phyloP scores from a whole-genome alignment of 164 flowering plant genomes.

The Macadamia tetraphylla region DNA sequence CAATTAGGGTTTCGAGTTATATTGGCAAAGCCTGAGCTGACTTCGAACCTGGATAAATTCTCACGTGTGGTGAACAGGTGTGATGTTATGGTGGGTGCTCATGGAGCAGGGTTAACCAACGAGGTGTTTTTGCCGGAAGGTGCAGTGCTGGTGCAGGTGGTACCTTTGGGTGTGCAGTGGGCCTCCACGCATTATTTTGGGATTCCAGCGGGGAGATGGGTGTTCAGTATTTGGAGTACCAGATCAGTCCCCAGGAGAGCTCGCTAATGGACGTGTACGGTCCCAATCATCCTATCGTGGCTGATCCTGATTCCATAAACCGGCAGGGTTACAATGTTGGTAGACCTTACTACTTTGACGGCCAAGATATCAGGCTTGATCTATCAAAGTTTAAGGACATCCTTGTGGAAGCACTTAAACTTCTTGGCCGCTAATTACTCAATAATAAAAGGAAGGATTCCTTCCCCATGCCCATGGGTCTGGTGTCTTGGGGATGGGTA shows the following conservation, averaged over 20 bases:
- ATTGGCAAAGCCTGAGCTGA: constrained; percentile 11
- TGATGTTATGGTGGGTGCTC: constrained; percentile 39
- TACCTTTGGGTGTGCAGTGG: constrained; percentile 41
- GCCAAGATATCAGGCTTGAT: constrained; percentile 35
- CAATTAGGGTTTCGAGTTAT: constrained; percentile 31
- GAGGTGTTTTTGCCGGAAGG: constrained; percentile 38
- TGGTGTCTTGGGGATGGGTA: no score
- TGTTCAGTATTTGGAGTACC: constrained; percentile 35
- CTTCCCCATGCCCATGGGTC: no score
- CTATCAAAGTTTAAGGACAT: constrained; percentile 32
- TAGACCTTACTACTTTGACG: constrained; percentile 35
- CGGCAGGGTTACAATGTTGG: constrained; percentile 20
- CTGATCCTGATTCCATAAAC: constrained; percentile 24
- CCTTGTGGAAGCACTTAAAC: constrained; percentile 28
- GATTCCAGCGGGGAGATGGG: constrained; percentile 25
- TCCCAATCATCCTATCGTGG: constrained; percentile 23
- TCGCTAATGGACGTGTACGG: constrained; percentile 29
- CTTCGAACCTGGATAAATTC: constrained; percentile 24
- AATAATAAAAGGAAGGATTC: no score
- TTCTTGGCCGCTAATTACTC: constrained; percentile 8
- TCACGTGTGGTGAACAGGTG: constrained; percentile 30
- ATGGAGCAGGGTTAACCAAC: constrained; percentile 50
- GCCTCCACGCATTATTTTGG: constrained; percentile 27
- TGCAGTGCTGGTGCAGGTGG: constrained; percentile 48
- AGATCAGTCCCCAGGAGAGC: constrained; percentile 39